Percentiles rank a stretch among this genome's conserved stretches.
Conservation (phyloP, 2,329 filamentous ascomycete species). For the Emmonsiellopsis sp. region DNA sequence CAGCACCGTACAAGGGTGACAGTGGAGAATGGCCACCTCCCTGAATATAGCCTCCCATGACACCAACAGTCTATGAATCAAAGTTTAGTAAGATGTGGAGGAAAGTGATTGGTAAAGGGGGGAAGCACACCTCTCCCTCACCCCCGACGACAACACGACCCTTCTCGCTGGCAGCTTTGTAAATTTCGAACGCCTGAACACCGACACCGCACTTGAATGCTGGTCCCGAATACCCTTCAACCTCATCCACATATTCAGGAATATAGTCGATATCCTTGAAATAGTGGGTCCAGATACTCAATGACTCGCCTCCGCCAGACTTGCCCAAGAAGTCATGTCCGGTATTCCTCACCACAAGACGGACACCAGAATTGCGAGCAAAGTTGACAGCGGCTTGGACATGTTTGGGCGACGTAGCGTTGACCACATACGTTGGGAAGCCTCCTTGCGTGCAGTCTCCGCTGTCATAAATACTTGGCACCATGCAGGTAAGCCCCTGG, state of each 20-base stretch:
- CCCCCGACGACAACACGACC: slow-evolving; percentile 1
- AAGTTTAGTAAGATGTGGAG: slow-evolving; percentile 15
- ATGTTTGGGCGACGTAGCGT: slow-evolving; percentile 20
- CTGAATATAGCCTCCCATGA: slow-evolving; percentile 32
- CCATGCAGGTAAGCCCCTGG: slow-evolving; percentile 20
- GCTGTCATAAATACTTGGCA: not conserved
- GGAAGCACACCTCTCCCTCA: slow-evolving; percentile 8
- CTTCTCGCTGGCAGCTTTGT: slow-evolving; percentile 2
- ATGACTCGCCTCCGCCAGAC: slow-evolving; percentile 25
- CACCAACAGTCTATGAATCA: slow-evolving; percentile 24
- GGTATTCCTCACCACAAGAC: slow-evolving; percentile 43
- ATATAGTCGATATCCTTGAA: slow-evolving; percentile 27
- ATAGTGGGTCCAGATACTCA: slow-evolving; percentile 33
- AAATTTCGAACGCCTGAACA: slow-evolving; percentile 5
- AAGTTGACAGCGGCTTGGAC: slow-evolving; percentile 28
- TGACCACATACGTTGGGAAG: slow-evolving; percentile 28
- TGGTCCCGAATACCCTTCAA: slow-evolving; percentile 13
- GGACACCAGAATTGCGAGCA: slow-evolving; percentile 36
- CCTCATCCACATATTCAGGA: slow-evolving; percentile 24
- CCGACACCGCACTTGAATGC: slow-evolving; percentile 5
- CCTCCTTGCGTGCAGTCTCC: slow-evolving; percentile 1
- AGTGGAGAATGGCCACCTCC: slow-evolving; percentile 33
- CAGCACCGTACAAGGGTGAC: slow-evolving; percentile 42
- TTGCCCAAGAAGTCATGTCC: slow-evolving; percentile 40
- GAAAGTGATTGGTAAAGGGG: not conserved